Percentiles rank a stretch among this genome's conserved stretches.
phyloP scores from a whole-genome alignment of 2,329 filamentous ascomycete genomes.

The Myrmaecium sp. region DNA sequence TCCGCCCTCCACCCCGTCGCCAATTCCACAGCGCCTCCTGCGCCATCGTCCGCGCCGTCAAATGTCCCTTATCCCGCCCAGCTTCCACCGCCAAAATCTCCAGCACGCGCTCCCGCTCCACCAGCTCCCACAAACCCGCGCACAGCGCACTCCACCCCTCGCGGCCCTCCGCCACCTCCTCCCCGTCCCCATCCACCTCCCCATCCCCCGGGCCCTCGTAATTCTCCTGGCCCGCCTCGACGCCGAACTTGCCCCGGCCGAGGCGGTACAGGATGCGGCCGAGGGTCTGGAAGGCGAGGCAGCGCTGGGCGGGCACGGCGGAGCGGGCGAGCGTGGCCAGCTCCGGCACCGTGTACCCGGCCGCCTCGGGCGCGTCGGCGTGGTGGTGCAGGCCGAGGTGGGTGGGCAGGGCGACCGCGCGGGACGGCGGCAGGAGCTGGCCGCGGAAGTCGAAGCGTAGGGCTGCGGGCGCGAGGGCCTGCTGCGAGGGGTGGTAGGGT shows the following conservation, averaged over 20 bases:
- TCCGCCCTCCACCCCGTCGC: conserved; percentile 50
- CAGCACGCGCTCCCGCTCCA: conserved; percentile 62
- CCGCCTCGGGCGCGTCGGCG: conserved; percentile 77
- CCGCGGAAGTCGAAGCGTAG: conserved; percentile 84
- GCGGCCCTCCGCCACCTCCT: conserved; percentile 25
- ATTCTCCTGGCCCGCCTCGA: conserved; percentile 25
- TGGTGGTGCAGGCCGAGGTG: conserved; percentile 83
- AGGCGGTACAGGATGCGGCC: conserved; percentile 73
- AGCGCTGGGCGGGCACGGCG: conserved; percentile 70
- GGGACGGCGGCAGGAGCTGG: conserved; percentile 58
- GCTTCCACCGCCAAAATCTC: conserved; percentile 65
- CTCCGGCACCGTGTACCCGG: conserved; percentile 84
- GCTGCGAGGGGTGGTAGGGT: conserved; percentile 65
- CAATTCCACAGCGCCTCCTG: conserved; percentile 83
- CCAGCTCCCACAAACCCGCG: conserved; percentile 64
- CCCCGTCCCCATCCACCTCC: conserved; percentile 26
- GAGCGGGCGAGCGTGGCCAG: conserved; percentile 66
- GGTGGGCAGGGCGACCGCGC: conserved; percentile 56
- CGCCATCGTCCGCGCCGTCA: conserved; percentile 69
- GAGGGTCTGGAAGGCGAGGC: conserved; percentile 80
- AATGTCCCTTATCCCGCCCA: conserved; percentile 48
- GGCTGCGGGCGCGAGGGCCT: conserved; percentile 53
- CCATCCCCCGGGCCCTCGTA: too few species aligned
- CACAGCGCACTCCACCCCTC: conserved; percentile 35
- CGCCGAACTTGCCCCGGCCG: conserved; percentile 53